Percentiles rank a stretch among this genome's conserved stretches.
phyloP scores from a whole-genome alignment of 2,329 filamentous ascomycete genomes.

The Myriosclerotinia scirpicola region DNA sequence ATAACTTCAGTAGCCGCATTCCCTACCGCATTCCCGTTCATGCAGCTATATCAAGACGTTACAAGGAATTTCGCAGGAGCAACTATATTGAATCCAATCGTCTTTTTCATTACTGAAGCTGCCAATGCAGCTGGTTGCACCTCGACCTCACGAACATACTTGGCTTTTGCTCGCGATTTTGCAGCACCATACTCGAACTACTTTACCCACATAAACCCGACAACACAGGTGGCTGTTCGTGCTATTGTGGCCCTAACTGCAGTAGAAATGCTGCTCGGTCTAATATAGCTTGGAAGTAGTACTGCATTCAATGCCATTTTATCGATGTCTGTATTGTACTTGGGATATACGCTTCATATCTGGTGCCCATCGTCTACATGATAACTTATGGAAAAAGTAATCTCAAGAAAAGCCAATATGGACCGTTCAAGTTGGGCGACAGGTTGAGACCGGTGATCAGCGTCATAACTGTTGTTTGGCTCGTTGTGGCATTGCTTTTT shows the following conservation, averaged over 20 bases:
- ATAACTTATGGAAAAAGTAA: conserved; percentile 42
- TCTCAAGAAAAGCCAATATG: conserved; percentile 31
- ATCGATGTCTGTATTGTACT: conserved; percentile 47
- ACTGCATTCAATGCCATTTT: conserved; percentile 51
- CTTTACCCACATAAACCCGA: conserved; percentile 42
- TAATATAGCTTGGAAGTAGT: conserved; percentile 49
- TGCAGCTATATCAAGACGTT: conserved; percentile 47
- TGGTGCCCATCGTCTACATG: conserved; percentile 45
- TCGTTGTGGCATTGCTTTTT: conserved; percentile 48
- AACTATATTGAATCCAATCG: conserved; percentile 1
- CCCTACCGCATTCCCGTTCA: conserved; percentile 48
- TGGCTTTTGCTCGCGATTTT: conserved; percentile 49
- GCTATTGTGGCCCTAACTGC: conserved; percentile 46
- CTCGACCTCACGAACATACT: conserved; percentile 46
- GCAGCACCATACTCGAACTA: conserved; percentile 42
- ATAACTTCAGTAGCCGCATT: conserved; percentile 42
- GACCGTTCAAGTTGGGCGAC: conserved; percentile 40
- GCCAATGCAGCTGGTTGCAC: conserved; percentile 49
- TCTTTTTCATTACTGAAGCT: conserved; percentile 47
- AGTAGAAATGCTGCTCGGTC: conserved; percentile 48
- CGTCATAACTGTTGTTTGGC: conserved; percentile 46
- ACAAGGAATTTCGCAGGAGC: conserved; percentile 35
- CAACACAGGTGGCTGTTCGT: conserved; percentile 42
- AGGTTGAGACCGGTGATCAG: conserved; percentile 44
- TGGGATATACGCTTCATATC: conserved; percentile 47